A percentile compares a stretch with the other conserved stretches of the same genome.
phyloP scores from a whole-genome alignment of 1,284 basidiomycete species.

The Anthracocystis setariae region DNA sequence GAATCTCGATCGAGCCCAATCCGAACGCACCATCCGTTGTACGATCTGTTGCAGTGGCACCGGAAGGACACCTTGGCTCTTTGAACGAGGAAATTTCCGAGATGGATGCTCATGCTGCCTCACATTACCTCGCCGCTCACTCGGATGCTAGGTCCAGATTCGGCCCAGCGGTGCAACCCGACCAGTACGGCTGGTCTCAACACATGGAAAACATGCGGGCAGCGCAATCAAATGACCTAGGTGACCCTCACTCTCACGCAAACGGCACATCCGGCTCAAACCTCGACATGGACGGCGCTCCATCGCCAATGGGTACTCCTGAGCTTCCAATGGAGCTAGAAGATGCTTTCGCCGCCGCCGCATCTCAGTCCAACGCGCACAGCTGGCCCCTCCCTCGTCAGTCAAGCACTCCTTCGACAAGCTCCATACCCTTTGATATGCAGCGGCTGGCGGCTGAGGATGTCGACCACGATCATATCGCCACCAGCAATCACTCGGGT shows the following conservation, averaged over 20 bases:
- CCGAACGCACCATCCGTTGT: conserved; percentile 37
- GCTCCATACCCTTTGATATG: conserved; percentile 1
- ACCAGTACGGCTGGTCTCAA: conserved; percentile 9
- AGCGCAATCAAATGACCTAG: background rate
- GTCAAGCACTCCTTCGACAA: background rate
- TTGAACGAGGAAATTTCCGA: conserved; percentile 27
- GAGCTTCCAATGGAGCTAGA: conserved; percentile 34
- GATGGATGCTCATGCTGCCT: no score
- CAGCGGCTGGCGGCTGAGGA: background rate
- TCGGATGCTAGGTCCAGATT: background rate
- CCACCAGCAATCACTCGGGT: no score
- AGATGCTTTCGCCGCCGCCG: conserved; percentile 25
- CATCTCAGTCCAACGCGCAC: conserved; percentile 4
- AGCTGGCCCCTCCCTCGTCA: conserved; percentile 6
- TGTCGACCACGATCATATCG: background rate
- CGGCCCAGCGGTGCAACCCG: background rate
- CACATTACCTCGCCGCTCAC: background rate
- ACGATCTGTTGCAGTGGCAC: conserved; percentile 35
- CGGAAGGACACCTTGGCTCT: conserved; percentile 33
- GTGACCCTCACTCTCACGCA: background rate
- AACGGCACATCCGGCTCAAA: background rate
- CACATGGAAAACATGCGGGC: conserved; percentile 8
- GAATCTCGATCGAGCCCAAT: conserved; percentile 28
- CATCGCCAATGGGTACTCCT: conserved; percentile 43
- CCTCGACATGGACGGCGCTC: conserved; percentile 29